Percentiles rank a stretch among this genome's conserved stretches.
phyloP scores from a whole-genome alignment of 2,329 filamentous ascomycete genomes.

The Alternaria triticina region DNA sequence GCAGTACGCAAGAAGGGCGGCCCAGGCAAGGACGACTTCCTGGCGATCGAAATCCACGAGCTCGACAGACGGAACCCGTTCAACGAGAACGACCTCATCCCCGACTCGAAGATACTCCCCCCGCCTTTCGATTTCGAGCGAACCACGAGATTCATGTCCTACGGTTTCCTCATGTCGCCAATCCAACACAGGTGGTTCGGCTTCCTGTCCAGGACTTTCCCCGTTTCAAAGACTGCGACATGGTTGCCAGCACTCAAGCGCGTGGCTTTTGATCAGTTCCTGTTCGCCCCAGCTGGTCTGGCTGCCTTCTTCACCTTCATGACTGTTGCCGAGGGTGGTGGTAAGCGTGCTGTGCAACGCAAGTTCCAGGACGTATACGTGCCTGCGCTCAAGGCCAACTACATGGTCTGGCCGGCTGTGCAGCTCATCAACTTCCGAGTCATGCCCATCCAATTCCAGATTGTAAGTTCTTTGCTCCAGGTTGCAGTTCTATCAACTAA shows the following conservation, averaged over 20 bases:
- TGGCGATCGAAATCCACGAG: slow-evolving; percentile 88
- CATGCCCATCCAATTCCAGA: slow-evolving; percentile 94
- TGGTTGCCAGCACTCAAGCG: slow-evolving; percentile 84
- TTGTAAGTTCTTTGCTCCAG: slow-evolving; percentile 67
- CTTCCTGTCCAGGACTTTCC: slow-evolving; percentile 81
- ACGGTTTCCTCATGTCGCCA: slow-evolving; percentile 95
- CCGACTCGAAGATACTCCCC: slow-evolving; percentile 66
- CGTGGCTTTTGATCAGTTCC: slow-evolving; percentile 88
- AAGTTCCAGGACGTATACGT: slow-evolving; percentile 96
- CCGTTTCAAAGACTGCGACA: slow-evolving; percentile 74
- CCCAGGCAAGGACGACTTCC: slow-evolving; percentile 68
- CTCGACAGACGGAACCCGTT: slow-evolving; percentile 80
- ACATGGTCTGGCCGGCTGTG: slow-evolving; percentile 90
- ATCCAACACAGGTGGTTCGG: slow-evolving; percentile 96
- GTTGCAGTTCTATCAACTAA: slow-evolving; percentile 9
- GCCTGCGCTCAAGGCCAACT: slow-evolving; percentile 94
- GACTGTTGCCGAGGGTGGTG: slow-evolving; percentile 93
- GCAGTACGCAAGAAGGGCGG: slow-evolving; percentile 71
- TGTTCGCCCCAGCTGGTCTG: slow-evolving; percentile 90
- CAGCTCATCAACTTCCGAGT: slow-evolving; percentile 96
- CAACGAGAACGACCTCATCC: slow-evolving; percentile 69
- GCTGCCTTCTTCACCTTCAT: slow-evolving; percentile 93
- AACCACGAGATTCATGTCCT: slow-evolving; percentile 93
- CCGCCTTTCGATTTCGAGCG: slow-evolving; percentile 96
- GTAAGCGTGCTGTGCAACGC: slow-evolving; percentile 74